Base-by-base conservation (phyloP, 2,329 filamentous ascomycete species). In the Pseudocercospora macadamiae region DNA sequence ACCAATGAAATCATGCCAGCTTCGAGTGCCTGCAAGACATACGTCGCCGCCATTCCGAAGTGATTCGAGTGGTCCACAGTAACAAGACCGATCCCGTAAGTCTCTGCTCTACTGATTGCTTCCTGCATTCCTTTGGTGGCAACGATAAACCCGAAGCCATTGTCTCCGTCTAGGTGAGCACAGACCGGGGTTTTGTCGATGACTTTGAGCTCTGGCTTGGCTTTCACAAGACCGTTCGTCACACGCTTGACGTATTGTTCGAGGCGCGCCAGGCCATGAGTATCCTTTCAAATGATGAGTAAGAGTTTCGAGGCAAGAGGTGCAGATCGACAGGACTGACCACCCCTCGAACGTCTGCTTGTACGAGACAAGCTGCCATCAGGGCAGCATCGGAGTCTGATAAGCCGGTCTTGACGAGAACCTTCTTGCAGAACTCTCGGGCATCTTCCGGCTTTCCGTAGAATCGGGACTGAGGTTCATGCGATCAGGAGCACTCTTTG, bases 11-110 rank as follows among this genome's bases (percentile, higher is more conserved):
- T 85, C 68, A 82, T 83, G 2, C 77, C 79, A 0, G 83, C 85
- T 55, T 92, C 87, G 10, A 91, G 72, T 0, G 89, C 90, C 74
- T 90, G 86, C 70, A 90, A 86, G 9, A 91, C 88, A 1, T 91
- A 70, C 87, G 89, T 92, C 0, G 89, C 89, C 2, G 82, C 83
- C 89, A 93, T 93, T 54, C 90, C 90, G 67, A 89, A 92, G 73
- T 93, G 89, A 66, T 92, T 92, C 30, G 86, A 89, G 73, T 88
- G 86, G 71, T 86, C 89, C 68, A 92, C 79, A 54, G 83, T 85
- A 0, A 88, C 87, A 82, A 93, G 86, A 26, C 89, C 89, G 63
- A 93, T 89, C 5, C 89, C 89, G 65, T 80, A 84, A 1, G 74
- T 71, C n/a, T 77, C 74, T 0, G 89, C 89, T 74, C 88, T 86